Base-by-base conservation (phyloP, 768 basidiomycete species). In the Saitozyma sp. region DNA sequence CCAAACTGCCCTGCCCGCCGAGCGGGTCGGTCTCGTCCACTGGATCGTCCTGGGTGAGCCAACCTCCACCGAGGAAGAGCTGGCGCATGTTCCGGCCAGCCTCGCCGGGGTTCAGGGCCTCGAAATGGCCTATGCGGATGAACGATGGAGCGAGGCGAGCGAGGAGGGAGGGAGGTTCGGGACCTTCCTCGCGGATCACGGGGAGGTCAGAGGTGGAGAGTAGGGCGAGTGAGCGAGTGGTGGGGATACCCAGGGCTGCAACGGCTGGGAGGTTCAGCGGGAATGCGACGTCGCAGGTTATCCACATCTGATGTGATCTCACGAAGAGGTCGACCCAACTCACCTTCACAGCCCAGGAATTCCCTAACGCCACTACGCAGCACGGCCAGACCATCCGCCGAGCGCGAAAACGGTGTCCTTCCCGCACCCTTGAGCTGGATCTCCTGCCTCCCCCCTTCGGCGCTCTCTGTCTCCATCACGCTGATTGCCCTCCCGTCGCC, bases 401-500 rank as follows among this genome's bases (percentile, higher is more conserved):
- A 85, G 29, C 96, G 85, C 0, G 91, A 90, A 81, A 94, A 98
- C 0, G 96, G 94, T 0, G 95, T 98, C 10, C 96, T 84, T 0
- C 96, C 96, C 0, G 88, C 86, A 1, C 96, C 96, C 77, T 98
- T 99, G 67, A 99, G 85, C 78, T 98, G 96, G 9, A 99, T 83
- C 73, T 99, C 96, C 70, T 88, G 89, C 55, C 73, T 62, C 11
- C 73, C 83, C 50, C 86, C 82, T 8, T 80, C 75, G 0, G 87
- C 87, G 62, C 90, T 87, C 0, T 89, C 86, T 0, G 91, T 91
- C n/a, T 87, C 87, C 60, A 91, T 80, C 55, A 99, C 85, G 9
- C 90, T 90, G n/a, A 92, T 90, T 0, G 96, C 95, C 16, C 96
- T 84, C 0, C 96, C 96, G 71, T 98, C 95, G 11, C 96, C 96